Base-by-base conservation (phyloP, 2,329 filamentous ascomycete genomes). In the Trichoderma guizhouense region DNA sequence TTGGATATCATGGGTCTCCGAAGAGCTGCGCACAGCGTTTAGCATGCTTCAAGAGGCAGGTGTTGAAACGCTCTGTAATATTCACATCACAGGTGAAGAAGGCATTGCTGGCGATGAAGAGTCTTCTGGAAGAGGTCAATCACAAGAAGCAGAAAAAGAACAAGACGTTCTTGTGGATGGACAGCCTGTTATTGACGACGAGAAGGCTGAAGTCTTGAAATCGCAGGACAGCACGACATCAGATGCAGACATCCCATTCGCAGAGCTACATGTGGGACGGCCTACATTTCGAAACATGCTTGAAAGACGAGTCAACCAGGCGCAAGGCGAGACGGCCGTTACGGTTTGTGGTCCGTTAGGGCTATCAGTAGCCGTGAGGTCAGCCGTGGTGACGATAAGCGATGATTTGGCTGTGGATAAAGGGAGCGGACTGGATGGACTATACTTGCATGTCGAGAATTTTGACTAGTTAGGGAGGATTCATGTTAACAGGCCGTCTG, bases 401-500 rank as follows among this genome's bases (percentile, higher is more conserved):
- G 64, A 67, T 28, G 30, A 67, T 55, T 67, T 67, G 32, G 64
- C 64, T 39, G 64, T 67, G 7, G 64, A 67, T 1, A 67, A 67
- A 12, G 64, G 64, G 15, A 11, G 32, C 30, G 51, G 51, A 57
- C 3, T 67, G 47, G 30, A 51, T 9, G 64, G 64, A 5, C 1
- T 67, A 39, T 57, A 67, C 2, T 21, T 67, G 32, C 64, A 67
- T 39, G 9, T 67, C n/a, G 64, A 67, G 47, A 67, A 67, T 39
- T 67, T 67, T 6, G 64, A 67, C 18, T 67, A 65, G 47, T 24
- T 24, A 5, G 14, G 2, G n/a, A 53, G 11, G 21, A 3, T 53
- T 53, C n/a, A 24, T 53, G 0, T 51, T 51, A 51, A 24, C 18
- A 47, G 18, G 3, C 3, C 18, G 9, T 47, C 43, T 18, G 2